Evolutionary conservation across 768 basidiomycete species (phyloP), one percentile per base, ranked within the genome.

Genomic region (Phanerodontia chrysosporium): DNA sequence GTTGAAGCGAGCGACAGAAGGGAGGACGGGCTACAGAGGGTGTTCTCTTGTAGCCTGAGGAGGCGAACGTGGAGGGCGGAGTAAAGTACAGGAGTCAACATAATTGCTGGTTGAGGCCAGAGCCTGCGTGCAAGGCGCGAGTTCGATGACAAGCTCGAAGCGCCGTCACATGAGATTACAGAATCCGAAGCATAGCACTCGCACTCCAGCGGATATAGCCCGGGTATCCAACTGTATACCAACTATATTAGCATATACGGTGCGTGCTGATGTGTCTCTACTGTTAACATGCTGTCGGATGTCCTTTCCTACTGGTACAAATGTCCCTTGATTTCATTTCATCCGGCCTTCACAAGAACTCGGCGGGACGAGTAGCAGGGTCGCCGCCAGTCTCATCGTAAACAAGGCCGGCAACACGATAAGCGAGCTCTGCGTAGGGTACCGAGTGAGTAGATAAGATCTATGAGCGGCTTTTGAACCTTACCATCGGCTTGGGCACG

Each of bases 301-400:
- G n/a, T 16, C 35, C 30, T n/a, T 53, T 42, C 52, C 52, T 53
- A 39, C 24, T 36, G 14, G 28, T 53, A 53, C 52, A 53, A 53
- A 48, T 48, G 46, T 48, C 46, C 35, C 12, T 42, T 25, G 24
- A 22, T 39, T 53, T 39, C 52, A 53, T 42, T 42, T 42, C 16
- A 8, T 14, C 25, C 42, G 18, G 27, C n/a, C 3, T 32, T 62
- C 73, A 89, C 73, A 89, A 68, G 67, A 93, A 94, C 68, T 94
- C 92, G 63, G 82, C 84, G 1, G 92, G 92, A n/a, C 89, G 82
- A 60, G 75, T 80, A 2, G 76, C 67, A n/a, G 84, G 82, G 65
- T 92, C 90, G n/a, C 91, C 90, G 24, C 89, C 90, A 35, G 83
- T 81, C 63, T 86, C 83, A 63, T 94, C 92, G 68, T 91, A 94